phyloP scores from a whole-genome alignment of 768 basidiomycete genomes.

The Mycena capillaripes region DNA sequence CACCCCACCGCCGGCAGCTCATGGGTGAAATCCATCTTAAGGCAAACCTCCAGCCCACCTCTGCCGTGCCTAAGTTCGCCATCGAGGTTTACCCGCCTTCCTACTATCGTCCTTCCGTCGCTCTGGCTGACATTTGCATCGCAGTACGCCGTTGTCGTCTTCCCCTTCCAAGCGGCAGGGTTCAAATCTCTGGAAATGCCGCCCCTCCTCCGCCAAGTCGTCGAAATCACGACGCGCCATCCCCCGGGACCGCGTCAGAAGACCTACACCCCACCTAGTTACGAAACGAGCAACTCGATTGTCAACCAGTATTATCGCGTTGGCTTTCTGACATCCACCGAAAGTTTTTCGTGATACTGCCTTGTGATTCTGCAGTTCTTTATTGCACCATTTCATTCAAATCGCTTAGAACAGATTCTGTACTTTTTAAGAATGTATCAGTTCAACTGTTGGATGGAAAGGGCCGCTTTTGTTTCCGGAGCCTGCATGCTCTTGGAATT shows the following conservation, averaged over 20 bases:
- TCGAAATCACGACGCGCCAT: conserved; percentile 27
- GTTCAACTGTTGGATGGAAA: too few species aligned
- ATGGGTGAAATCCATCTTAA: conserved; percentile 33
- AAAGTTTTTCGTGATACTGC: too few species aligned
- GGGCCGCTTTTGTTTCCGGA: too few species aligned
- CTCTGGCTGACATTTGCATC: background rate
- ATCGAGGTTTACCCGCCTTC: conserved; percentile 8
- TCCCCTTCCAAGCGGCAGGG: conserved; percentile 27
- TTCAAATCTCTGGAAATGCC: conserved; percentile 15
- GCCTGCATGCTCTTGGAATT: too few species aligned
- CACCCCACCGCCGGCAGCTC: conserved; percentile 8
- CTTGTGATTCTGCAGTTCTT: too few species aligned
- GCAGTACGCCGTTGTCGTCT: conserved; percentile 32
- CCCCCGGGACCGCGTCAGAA: conserved; percentile 24
- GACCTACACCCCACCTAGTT: conserved; percentile 18
- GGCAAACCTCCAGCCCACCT: conserved; percentile 9
- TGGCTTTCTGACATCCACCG: too few species aligned
- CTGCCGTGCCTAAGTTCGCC: conserved; percentile 10
- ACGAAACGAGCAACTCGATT: conserved; percentile 9
- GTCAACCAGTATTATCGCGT: conserved; percentile 27
- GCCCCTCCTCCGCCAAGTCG: conserved; percentile 10
- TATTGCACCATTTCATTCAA: too few species aligned
- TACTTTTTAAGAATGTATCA: too few species aligned
- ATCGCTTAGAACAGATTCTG: too few species aligned
- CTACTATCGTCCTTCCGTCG: background rate